Conservation (phyloP, 768 basidiomycete genomes). For the Jaapia argillacea region DNA sequence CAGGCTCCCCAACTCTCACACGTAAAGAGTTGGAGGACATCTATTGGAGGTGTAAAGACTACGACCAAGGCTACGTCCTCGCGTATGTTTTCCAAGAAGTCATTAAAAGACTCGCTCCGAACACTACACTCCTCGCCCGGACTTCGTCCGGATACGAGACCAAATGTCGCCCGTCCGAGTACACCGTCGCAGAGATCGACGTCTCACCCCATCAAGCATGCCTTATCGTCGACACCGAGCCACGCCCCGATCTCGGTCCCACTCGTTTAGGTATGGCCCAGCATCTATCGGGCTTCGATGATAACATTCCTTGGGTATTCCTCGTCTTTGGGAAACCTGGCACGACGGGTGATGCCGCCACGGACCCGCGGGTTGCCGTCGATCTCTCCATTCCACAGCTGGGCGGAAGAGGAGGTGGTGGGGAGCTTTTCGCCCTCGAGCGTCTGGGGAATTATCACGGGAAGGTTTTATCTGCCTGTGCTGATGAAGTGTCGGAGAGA, state of each 20-base stretch:
- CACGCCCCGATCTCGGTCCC: no score
- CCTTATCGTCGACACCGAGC: no score
- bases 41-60: slow-evolving; percentile 14
- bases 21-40: slow-evolving; percentile 13
- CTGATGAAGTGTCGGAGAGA: slow-evolving; percentile 6
- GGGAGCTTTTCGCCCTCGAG: slow-evolving; percentile 14
- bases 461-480: slow-evolving; percentile 8
- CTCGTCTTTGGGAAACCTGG: no score
- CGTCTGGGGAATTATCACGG: slow-evolving; percentile 10
- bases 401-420: slow-evolving; percentile 10
- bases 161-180: slow-evolving; percentile 7
- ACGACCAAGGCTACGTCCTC: slow-evolving; percentile 11
- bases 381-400: slow-evolving; percentile 10
- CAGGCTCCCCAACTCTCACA: slow-evolving; percentile 4
- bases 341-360: no score
- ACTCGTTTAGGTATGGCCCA: no score
- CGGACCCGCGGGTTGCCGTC: no score
- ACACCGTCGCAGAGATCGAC: slow-evolving; percentile 10
- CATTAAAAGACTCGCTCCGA: slow-evolving; percentile 11
- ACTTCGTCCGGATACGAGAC: slow-evolving; percentile 9
- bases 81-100: slow-evolving; percentile 11
- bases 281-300: no score
- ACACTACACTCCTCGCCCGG: slow-evolving; percentile 9
- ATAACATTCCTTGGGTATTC: no score
- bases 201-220: no score